These are phyloP conservation scores for Taphrina wiesneri DNA, from an alignment of 1,139 yeast species.

Conservation along the genomic window DNA sequence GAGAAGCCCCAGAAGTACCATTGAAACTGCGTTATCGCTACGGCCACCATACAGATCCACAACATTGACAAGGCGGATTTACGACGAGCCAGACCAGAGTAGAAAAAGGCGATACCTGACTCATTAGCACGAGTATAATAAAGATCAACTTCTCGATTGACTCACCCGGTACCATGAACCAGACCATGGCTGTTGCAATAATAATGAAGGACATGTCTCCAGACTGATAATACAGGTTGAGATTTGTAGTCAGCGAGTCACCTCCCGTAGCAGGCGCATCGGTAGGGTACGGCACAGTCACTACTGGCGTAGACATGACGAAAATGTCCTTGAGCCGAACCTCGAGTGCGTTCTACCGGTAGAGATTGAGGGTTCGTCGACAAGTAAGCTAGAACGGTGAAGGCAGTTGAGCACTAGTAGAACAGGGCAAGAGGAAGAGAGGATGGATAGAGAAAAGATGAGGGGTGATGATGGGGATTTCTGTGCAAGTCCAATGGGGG, in stretches of 20 bases:
- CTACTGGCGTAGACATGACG: constrained; percentile 18
- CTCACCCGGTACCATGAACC: constrained; percentile 78
- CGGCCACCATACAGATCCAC: constrained; percentile 78
- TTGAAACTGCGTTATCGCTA: constrained; percentile 81
- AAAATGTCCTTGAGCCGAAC: neutral
- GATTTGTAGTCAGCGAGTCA: constrained; percentile 37
- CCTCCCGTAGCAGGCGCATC: constrained; percentile 32
- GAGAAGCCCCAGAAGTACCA: constrained; percentile 99
- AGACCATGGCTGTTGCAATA: constrained; percentile 61
- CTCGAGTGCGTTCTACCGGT: no score
- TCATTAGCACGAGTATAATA: neutral
- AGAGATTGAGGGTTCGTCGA: no score
- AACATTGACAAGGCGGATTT: constrained; percentile 87
- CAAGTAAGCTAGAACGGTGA: no score
- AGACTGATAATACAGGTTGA: constrained; percentile 49
- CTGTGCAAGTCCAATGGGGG: neutral
- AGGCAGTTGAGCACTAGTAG: neutral
- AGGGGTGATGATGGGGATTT: neutral
- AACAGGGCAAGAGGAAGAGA: neutral
- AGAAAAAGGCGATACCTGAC: constrained; percentile 79
- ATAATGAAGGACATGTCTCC: constrained; percentile 56
- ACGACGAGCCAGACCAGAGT: constrained; percentile 89
- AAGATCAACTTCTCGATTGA: neutral
- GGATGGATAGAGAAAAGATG: neutral
- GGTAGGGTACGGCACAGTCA: constrained; percentile 26